phyloP scores from a whole-genome alignment of 495 filamentous ascomycete species.

The Platismatia glauca region DNA sequence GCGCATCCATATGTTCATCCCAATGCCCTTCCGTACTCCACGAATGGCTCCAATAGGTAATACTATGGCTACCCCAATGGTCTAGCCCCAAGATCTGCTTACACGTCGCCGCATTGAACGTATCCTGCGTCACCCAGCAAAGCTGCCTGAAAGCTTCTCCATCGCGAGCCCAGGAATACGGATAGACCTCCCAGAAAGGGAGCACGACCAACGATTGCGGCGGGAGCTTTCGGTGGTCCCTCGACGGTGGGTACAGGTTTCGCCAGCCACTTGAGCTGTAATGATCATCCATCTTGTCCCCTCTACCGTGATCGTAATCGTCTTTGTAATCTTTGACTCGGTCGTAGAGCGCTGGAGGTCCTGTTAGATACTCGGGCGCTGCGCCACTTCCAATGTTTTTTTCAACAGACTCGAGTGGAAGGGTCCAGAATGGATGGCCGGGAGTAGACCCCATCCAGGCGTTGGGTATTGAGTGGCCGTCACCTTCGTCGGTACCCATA shows the following conservation, averaged over 20 bases:
- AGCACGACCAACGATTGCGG: slow-evolving; percentile 17
- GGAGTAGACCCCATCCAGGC: slow-evolving; percentile 25
- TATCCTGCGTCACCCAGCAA: slow-evolving; percentile 14
- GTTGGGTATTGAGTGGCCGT: slow-evolving; percentile 22
- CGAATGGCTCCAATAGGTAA: slow-evolving; percentile 26
- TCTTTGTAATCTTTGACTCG: slow-evolving; percentile 12
- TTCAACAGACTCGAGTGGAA: slow-evolving; percentile 14
- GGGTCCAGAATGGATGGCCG: slow-evolving; percentile 23
- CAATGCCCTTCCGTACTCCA: slow-evolving; percentile 10
- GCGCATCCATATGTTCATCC: slow-evolving; percentile 66
- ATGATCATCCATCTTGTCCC: slow-evolving; percentile 13
- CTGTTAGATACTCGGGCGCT: slow-evolving; percentile 16
- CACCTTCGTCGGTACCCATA: slow-evolving; percentile 22
- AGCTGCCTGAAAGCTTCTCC: slow-evolving; percentile 10
- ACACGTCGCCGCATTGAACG: slow-evolving; percentile 18
- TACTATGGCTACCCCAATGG: slow-evolving; percentile 18
- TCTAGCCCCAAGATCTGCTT: slow-evolving; percentile 18
- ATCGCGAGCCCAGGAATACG: slow-evolving; percentile 22
- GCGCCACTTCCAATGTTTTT: neutral
- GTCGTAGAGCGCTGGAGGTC: slow-evolving; percentile 14
- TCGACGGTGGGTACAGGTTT: slow-evolving; percentile 4
- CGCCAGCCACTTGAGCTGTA: slow-evolving; percentile 13
- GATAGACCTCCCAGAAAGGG: slow-evolving; percentile 22
- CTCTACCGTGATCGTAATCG: slow-evolving; percentile 5
- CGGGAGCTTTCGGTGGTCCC: neutral